Base-by-base conservation (phyloP, 768 basidiomycete species). In the Tylopilus felleus region DNA sequence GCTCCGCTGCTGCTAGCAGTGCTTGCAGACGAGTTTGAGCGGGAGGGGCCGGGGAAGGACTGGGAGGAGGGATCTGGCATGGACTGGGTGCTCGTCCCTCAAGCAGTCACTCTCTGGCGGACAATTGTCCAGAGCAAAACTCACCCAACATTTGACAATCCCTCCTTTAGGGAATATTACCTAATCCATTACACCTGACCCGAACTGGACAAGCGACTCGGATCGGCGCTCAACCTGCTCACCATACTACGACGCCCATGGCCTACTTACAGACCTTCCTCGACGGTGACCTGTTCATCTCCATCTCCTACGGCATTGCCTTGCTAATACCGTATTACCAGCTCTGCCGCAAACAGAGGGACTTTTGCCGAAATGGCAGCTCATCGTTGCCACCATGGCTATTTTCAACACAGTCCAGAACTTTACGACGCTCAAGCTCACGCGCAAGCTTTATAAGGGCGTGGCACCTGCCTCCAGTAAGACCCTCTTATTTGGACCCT, bases 371-470 rank as follows among this genome's bases (percentile, higher is more conserved):
- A 80, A 83, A 68, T 98, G 94, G 93, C 88, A 93, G 71, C 80
- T 97, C 49, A 62, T 95, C 56, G 83, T 94, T 35, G 82, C 92
- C 35, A 74, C 77, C 21, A 79, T 85, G 47, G 90, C 93, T 16
- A 53, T 93, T 25, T 90, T 96, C 77, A 98, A 98, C 76, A 83
- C 85, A 2, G 63, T 83, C 3, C 93, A 97, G 70, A 95, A 90
- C 71, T 87, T 91, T 63, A 59, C 78, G 31, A 93, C 90, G 1
- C 77, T 90, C 47, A 85, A 81, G 56, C 72, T 94, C 60, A 94
- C 91, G 36, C 83, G 84, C 52, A 80, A 78, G 64, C 76, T 98
- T 10, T 98, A 98, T 69, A 79, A 73, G 19, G 68, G 68, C 9
- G 69, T 75, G 16, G 69, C 79, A 13, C 61, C 65, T 14, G 64